Percentiles rank a stretch among this genome's conserved stretches.
Conservation (phyloP, 2,329 filamentous ascomycete genomes). For the Aspergillus sp. region DNA sequence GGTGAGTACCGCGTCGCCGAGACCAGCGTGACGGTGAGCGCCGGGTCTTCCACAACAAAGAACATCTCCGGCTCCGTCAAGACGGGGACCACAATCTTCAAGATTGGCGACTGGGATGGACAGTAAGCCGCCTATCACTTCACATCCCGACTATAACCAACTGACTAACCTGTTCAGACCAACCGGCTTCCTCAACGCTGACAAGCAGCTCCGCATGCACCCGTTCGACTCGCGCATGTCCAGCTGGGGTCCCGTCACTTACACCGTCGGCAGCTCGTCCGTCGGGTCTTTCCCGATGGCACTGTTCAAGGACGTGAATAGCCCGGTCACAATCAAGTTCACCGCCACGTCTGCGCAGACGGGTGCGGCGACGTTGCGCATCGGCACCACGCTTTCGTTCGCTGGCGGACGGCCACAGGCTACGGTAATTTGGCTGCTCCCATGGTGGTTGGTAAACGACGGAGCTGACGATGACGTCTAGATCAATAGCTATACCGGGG, state of each 20-base stretch:
- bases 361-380: conserved; percentile 57
- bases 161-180: conserved; percentile 33
- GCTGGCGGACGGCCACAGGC: conserved; percentile 57
- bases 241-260: conserved; percentile 59
- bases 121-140: conserved; percentile 29
- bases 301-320: conserved; percentile 60
- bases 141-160: neutral
- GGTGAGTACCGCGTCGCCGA: conserved; percentile 56
- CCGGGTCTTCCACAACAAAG: conserved; percentile 48
- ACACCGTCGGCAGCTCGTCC: conserved; percentile 57
- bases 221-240: conserved; percentile 64
- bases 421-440: conserved; percentile 22
- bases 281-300: conserved; percentile 63
- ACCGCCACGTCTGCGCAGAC: conserved; percentile 51
- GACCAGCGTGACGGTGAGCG: conserved; percentile 48
- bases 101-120: conserved; percentile 65
- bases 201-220: conserved; percentile 66
- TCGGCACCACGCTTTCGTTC: conserved; percentile 64
- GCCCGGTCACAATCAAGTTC: conserved; percentile 60
- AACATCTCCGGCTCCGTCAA: conserved; percentile 51
- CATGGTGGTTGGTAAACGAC: neutral
- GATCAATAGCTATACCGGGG: conserved; percentile 55
- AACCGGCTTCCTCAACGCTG: conserved; percentile 64
- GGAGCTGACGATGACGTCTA: conserved; percentile 6
- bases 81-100: conserved; percentile 56